A percentile compares a stretch with the other conserved stretches of the same genome.
These are phyloP conservation scores for Geosmithia morbida DNA, from an alignment of 2,329 filamentous ascomycete genomes.

Conservation along the genomic window DNA sequence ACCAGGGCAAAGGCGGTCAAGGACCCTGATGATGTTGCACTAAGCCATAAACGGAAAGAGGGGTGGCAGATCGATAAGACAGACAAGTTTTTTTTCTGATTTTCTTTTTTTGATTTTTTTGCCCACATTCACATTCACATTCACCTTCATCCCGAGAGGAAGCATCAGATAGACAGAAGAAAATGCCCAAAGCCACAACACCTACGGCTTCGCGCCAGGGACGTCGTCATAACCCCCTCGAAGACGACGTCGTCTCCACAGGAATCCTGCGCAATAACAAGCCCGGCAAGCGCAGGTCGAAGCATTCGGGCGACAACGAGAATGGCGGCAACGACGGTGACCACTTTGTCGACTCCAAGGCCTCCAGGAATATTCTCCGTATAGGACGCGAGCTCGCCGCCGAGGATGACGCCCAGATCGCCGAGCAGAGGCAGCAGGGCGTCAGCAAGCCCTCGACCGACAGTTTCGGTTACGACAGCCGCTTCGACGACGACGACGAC, in stretches of 20 bases:
- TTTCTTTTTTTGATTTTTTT: slow-evolving; percentile 4
- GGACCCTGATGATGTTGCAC: slow-evolving; percentile 3
- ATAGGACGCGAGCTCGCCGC: slow-evolving; percentile 82
- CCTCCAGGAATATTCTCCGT: slow-evolving; percentile 75
- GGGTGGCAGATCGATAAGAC: slow-evolving; percentile 14
- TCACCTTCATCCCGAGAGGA: not conserved
- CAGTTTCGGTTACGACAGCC: slow-evolving; percentile 65
- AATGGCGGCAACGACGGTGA: slow-evolving; percentile 47
- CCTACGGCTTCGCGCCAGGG: slow-evolving; percentile 40
- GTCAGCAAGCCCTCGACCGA: slow-evolving; percentile 25
- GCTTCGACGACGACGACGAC: slow-evolving; percentile 46
- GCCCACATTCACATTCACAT: slow-evolving; percentile 7
- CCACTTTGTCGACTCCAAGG: slow-evolving; percentile 72
- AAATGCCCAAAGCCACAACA: slow-evolving; percentile 68
- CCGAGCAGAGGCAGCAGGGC: slow-evolving; percentile 10
- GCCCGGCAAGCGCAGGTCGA: slow-evolving; percentile 52
- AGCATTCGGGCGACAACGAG: slow-evolving; percentile 10
- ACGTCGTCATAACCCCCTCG: slow-evolving; percentile 77
- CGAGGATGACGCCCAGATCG: slow-evolving; percentile 44
- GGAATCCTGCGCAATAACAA: slow-evolving; percentile 60
- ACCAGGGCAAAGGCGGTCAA: not conserved
- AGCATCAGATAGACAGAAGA: slow-evolving; percentile 5
- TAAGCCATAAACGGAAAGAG: slow-evolving; percentile 16
- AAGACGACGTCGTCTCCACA: slow-evolving; percentile 68
- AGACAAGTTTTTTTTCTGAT: slow-evolving; percentile 9